A percentile compares a stretch with the other conserved stretches of the same genome.
Evolutionary conservation across 202 grass and related monocot species (phyloP).

Genomic region (Brachypodium distachyon): DNA sequence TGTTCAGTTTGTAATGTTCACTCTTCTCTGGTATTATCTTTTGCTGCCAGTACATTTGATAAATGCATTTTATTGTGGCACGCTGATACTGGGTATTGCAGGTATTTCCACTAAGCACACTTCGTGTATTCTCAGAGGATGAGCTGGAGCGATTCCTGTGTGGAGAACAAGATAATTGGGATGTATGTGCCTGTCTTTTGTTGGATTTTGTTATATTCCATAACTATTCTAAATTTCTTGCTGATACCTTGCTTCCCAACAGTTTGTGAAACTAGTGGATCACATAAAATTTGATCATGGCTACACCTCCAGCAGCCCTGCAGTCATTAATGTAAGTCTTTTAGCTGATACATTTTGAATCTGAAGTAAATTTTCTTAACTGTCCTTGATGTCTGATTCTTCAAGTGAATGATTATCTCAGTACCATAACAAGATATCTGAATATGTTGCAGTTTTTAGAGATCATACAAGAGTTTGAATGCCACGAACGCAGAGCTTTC

Average conservation of each 20-base stretch:
- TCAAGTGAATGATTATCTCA: neutral
- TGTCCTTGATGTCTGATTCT: neutral
- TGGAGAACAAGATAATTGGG: slow-evolving; percentile 84
- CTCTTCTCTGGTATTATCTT: neutral
- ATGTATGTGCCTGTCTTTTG: slow-evolving; percentile 52
- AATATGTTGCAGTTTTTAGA: slow-evolving; percentile 68
- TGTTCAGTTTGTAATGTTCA: neutral
- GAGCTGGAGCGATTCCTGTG: slow-evolving; percentile 83
- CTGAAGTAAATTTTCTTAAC: neutral
- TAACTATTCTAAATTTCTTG: slow-evolving; percentile 1
- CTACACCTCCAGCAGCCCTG: slow-evolving; percentile 77
- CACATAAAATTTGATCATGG: slow-evolving; percentile 98
- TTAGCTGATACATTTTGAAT: neutral
- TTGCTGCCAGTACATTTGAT: neutral
- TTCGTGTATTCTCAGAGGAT: slow-evolving; percentile 71
- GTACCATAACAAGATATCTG: neutral
- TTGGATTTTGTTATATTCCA: slow-evolving; percentile 21
- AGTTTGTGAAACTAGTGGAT: slow-evolving; percentile 88
- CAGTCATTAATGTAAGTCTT: slow-evolving; percentile 66
- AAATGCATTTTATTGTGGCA: slow-evolving; percentile 15
- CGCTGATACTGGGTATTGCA: slow-evolving; percentile 19
- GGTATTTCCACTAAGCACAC: slow-evolving; percentile 70
- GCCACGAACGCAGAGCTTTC: slow-evolving; percentile 69
- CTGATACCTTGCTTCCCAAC: slow-evolving; percentile 36
- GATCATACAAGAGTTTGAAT: slow-evolving; percentile 81